Evolutionary conservation across 106 monocot species (phyloP).

Genomic region (Phalaenopsis equestris): DNA sequence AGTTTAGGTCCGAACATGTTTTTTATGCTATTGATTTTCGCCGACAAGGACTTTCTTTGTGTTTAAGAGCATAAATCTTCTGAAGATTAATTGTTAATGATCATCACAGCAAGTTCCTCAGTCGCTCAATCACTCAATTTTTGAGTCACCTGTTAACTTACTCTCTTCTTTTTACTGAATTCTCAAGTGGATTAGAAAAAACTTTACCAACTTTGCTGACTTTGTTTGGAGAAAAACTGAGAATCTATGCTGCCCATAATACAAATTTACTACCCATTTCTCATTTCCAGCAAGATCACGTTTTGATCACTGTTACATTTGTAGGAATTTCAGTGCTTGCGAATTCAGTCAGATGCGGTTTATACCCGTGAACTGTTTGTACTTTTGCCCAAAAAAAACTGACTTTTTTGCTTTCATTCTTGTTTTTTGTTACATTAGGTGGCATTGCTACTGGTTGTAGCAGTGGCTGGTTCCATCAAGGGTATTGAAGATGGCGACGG

Average conservation of each 20-base stretch:
- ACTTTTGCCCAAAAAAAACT: background rate
- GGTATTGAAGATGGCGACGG: constrained; percentile 10
- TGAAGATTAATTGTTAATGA: background rate
- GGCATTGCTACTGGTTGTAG: constrained; percentile 12
- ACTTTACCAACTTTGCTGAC: background rate
- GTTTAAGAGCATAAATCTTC: background rate
- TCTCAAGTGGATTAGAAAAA: background rate
- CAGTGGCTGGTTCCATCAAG: background rate
- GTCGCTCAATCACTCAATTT: background rate
- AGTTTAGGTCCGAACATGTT: background rate
- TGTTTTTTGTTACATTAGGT: constrained; percentile 16
- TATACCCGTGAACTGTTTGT: background rate
- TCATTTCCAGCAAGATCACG: background rate
- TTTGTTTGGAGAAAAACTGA: background rate
- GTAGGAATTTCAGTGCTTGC: background rate
- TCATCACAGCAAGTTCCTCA: no score
- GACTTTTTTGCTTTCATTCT: background rate
- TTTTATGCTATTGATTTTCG: background rate
- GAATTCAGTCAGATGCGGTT: background rate
- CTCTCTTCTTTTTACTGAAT: background rate
- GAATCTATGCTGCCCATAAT: background rate
- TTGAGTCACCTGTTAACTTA: background rate
- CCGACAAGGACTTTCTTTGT: background rate
- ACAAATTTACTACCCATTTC: background rate
- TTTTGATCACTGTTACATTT: background rate